A percentile compares a stretch with the other conserved stretches of the same genome.
These are phyloP conservation scores for Plectosphaerella cucumerina DNA, from an alignment of 2,329 filamentous ascomycete genomes.

Conservation along the genomic window DNA sequence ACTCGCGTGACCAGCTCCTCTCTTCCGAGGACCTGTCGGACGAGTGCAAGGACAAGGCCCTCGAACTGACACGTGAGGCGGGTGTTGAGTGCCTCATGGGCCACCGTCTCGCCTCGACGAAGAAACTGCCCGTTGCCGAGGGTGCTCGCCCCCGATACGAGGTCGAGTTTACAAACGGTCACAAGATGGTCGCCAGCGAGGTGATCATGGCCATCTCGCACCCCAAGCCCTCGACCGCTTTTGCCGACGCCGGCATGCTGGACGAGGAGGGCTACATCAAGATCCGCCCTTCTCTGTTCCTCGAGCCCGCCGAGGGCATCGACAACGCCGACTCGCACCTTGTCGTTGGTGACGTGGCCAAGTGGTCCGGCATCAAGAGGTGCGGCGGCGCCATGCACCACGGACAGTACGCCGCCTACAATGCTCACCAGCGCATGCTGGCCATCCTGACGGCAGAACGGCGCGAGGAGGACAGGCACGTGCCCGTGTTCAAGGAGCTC, in stretches of 20 bases:
- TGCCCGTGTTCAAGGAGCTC: constrained; percentile 45
- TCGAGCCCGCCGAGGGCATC: constrained; percentile 36
- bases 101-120: constrained; percentile 49
- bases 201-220: constrained; percentile 68
- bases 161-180: constrained; percentile 57
- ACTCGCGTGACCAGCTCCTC: constrained; percentile 66
- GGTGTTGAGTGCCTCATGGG: constrained; percentile 63
- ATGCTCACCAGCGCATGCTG: constrained; percentile 62
- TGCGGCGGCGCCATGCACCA: constrained; percentile 73
- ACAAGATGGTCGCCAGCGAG: constrained; percentile 55
- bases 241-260: constrained; percentile 55
- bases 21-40: constrained; percentile 70
- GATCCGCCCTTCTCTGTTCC: constrained; percentile 52
- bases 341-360: constrained; percentile 64
- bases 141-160: constrained; percentile 29
- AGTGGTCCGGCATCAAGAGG: constrained; percentile 77
- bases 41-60: constrained; percentile 60
- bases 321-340: constrained; percentile 60
- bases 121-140: constrained; percentile 30
- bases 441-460: constrained; percentile 24
- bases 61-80: constrained; percentile 53
- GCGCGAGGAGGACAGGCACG: constrained; percentile 12
- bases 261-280: constrained; percentile 63
- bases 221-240: constrained; percentile 57
- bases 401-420: constrained; percentile 62